Conservation (phyloP, 129 eudicot genomes). For the Apium graveolens region DNA sequence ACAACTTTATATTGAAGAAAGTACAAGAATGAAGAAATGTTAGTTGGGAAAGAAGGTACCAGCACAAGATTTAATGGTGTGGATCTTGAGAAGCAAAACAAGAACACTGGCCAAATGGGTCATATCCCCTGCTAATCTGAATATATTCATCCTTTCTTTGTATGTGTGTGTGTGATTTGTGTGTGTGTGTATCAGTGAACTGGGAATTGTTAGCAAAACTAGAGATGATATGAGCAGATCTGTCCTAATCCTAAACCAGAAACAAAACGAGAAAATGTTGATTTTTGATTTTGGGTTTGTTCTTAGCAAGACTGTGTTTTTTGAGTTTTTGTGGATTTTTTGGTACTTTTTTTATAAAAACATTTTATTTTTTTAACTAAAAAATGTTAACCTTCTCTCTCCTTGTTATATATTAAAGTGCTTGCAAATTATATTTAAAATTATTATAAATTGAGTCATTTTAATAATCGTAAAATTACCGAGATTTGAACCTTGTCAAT, state of each 20-base stretch:
- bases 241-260: not conserved
- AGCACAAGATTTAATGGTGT: conserved; percentile 96
- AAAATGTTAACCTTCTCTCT: no score
- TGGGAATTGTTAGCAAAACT: not conserved
- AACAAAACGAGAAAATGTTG: not conserved
- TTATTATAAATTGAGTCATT: no score
- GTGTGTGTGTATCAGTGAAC: not conserved
- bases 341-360: no score
- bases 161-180: no score
- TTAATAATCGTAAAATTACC: no score
- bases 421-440: no score
- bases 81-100: conserved; percentile 92
- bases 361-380: no score
- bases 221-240: not conserved
- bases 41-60: conserved; percentile 29
- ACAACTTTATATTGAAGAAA: not conserved
- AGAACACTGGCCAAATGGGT: conserved; percentile 94
- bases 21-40: not conserved
- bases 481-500: no score
- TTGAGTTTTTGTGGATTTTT: no score
- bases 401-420: no score
- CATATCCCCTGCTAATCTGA: conserved; percentile 97
- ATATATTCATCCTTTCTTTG: conserved; percentile 52
- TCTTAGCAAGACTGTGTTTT: no score
- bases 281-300: no score